These are phyloP conservation scores for Rehmannia glutinosa DNA, from an alignment of 257 asterid genomes.

Conservation along the genomic window DNA sequence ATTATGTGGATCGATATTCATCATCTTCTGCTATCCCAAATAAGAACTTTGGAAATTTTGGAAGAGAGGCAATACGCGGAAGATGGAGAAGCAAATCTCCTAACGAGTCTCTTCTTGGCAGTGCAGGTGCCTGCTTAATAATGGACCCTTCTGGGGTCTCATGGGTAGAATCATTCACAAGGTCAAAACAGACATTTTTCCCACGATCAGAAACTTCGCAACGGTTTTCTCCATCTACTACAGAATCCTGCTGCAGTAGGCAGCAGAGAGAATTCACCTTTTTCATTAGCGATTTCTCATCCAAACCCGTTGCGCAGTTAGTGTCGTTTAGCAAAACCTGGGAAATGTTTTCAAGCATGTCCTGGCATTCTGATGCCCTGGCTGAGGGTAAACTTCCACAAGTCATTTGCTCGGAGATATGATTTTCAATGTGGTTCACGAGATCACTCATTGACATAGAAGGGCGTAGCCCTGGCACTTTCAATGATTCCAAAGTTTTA, in stretches of 20 bases:
- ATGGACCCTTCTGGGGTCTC: constrained; percentile 25
- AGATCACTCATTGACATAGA: constrained; percentile 71
- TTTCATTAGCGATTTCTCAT: constrained; percentile 76
- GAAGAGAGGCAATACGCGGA: constrained; percentile 72
- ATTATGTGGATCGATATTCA: constrained; percentile 26
- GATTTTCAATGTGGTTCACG: constrained; percentile 54
- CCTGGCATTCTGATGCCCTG: constrained; percentile 57
- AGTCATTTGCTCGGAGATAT: constrained; percentile 61
- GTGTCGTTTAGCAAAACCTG: constrained; percentile 48
- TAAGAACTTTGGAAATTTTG: constrained; percentile 40
- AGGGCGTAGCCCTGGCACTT: constrained; percentile 36
- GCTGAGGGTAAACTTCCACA: constrained; percentile 51
- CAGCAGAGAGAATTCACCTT: constrained; percentile 72
- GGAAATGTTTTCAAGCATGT: constrained; percentile 51
- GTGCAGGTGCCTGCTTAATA: constrained; percentile 25
- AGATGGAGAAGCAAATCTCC: constrained; percentile 64
- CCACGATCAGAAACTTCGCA: constrained; percentile 25
- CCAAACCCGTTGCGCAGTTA: constrained; percentile 45
- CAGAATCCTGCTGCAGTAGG: constrained; percentile 64
- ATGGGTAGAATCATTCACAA: constrained; percentile 10
- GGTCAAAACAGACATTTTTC: constrained; percentile 20
- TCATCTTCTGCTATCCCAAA: constrained; percentile 52
- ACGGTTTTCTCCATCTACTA: constrained; percentile 26
- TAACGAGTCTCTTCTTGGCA: constrained; percentile 61
- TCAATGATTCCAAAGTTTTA: constrained; percentile 28